phyloP scores from a whole-genome alignment of 116 monocot species.

The Thalassia testudinum region DNA sequence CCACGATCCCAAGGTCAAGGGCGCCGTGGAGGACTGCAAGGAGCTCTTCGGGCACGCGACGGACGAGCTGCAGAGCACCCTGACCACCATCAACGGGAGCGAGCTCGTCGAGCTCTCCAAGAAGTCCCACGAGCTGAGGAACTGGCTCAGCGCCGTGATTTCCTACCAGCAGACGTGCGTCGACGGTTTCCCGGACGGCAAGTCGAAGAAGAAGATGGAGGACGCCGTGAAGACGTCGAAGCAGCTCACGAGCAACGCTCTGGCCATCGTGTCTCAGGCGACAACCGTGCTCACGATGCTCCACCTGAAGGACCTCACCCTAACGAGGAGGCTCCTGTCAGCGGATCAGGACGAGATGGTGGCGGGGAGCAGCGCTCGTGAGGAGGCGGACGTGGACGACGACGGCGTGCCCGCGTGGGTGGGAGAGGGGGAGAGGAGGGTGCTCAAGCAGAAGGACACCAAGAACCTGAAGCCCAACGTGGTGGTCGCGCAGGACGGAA shows the following conservation, averaged over 20 bases:
- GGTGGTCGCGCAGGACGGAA: constrained; percentile 72
- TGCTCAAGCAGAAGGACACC: constrained; percentile 8
- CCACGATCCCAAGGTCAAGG: constrained; percentile 29
- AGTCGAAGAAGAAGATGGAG: constrained; percentile 46
- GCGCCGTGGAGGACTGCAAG: constrained; percentile 50
- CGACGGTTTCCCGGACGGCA: constrained; percentile 65
- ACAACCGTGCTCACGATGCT: constrained; percentile 19
- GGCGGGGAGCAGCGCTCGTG: background rate
- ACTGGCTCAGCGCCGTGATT: constrained; percentile 79
- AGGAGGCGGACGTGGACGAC: background rate
- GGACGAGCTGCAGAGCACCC: constrained; percentile 29
- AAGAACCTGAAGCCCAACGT: constrained; percentile 50
- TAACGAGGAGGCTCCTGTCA: constrained; percentile 7
- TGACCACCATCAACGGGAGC: constrained; percentile 15
- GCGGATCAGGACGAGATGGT: background rate
- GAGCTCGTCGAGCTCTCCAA: constrained; percentile 15
- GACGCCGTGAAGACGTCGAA: constrained; percentile 27
- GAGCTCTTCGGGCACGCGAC: constrained; percentile 29
- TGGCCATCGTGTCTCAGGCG: constrained; percentile 47
- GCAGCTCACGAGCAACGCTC: constrained; percentile 76
- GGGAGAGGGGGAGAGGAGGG: constrained; percentile 19
- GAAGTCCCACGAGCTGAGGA: constrained; percentile 30
- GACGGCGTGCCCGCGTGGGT: constrained; percentile 47
- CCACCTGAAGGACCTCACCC: constrained; percentile 1
- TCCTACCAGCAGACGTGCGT: constrained; percentile 73